Percentiles rank a stretch among this genome's conserved stretches.
Evolutionary conservation across 1,284 basidiomycete species (phyloP).

Genomic region (Ceratobasidium sp.): DNA sequence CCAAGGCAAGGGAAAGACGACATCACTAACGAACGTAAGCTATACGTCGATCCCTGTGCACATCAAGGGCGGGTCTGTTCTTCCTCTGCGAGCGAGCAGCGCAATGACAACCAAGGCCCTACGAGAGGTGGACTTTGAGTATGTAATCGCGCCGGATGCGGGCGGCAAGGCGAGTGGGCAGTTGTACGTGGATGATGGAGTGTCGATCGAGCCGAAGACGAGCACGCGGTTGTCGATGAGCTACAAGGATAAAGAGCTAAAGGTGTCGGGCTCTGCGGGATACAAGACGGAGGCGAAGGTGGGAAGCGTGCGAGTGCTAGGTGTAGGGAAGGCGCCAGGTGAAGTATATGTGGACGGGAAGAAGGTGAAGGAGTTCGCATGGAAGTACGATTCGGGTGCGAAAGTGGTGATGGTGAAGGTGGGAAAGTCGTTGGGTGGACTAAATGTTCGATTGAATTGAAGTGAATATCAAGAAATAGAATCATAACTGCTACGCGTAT

Average conservation of each 20-base stretch:
- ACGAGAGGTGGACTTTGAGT: constrained; percentile 70
- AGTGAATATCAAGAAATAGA: neutral
- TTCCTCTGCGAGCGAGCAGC: constrained; percentile 68
- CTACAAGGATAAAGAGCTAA: constrained; percentile 62
- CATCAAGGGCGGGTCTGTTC: constrained; percentile 70
- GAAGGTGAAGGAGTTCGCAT: constrained; percentile 25
- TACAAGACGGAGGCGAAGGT: constrained; percentile 55
- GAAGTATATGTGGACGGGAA: constrained; percentile 40
- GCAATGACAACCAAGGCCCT: constrained; percentile 73
- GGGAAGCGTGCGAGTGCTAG: constrained; percentile 49
- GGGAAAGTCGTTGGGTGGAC: constrained; percentile 28
- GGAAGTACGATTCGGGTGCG: constrained; percentile 46
- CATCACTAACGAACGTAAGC: constrained; percentile 66
- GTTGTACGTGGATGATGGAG: constrained; percentile 76
- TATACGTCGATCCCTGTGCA: constrained; percentile 73
- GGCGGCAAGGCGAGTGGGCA: constrained; percentile 66
- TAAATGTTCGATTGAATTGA: constrained; percentile 27
- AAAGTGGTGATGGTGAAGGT: constrained; percentile 46
- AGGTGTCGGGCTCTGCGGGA: constrained; percentile 66
- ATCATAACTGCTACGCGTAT: no score
- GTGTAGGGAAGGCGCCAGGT: constrained; percentile 42
- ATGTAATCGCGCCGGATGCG: constrained; percentile 70
- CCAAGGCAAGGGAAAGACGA: constrained; percentile 64
- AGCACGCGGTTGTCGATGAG: constrained; percentile 65
- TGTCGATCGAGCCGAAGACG: constrained; percentile 64